These are phyloP conservation scores for Mimosa bimucronata DNA, from an alignment of 306 rosid species.

Conservation along the genomic window DNA sequence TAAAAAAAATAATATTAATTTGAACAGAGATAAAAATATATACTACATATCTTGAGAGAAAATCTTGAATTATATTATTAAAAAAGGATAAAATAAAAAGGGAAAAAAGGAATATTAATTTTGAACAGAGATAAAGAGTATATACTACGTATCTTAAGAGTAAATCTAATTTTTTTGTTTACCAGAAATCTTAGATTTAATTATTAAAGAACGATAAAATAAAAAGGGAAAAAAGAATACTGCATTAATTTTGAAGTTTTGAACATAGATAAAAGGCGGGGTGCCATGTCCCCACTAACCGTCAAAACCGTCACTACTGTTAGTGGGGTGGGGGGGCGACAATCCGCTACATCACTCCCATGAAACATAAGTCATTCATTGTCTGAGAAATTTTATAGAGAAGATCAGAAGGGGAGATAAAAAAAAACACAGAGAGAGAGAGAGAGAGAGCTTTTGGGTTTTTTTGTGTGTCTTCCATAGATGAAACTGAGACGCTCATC, in stretches of 20 bases:
- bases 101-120: too few relatives aligned
- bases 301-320: conserved; percentile 51
- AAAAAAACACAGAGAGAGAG: background rate
- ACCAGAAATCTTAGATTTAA: background rate
- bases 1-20: too few relatives aligned
- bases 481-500: conserved; percentile 4
- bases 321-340: conserved; percentile 34
- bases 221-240: too few relatives aligned
- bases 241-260: too few relatives aligned
- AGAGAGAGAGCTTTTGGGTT: background rate
- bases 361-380: background rate
- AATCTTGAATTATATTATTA: too few relatives aligned
- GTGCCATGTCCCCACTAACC: conserved; percentile 53
- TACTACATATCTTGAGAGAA: too few relatives aligned
- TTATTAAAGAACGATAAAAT: too few relatives aligned
- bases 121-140: too few relatives aligned
- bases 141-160: too few relatives aligned
- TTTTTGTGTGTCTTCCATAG: background rate
- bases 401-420: background rate
- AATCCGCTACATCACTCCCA: conserved; percentile 4
- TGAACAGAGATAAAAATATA: too few relatives aligned
- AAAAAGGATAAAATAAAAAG: too few relatives aligned
- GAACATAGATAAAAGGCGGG: conserved; percentile 1
- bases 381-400: background rate
- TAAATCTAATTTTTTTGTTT: too few relatives aligned